These are phyloP conservation scores for Torulaspora microellipsoides DNA, from an alignment of 805 yeast species.

Conservation along the genomic window DNA sequence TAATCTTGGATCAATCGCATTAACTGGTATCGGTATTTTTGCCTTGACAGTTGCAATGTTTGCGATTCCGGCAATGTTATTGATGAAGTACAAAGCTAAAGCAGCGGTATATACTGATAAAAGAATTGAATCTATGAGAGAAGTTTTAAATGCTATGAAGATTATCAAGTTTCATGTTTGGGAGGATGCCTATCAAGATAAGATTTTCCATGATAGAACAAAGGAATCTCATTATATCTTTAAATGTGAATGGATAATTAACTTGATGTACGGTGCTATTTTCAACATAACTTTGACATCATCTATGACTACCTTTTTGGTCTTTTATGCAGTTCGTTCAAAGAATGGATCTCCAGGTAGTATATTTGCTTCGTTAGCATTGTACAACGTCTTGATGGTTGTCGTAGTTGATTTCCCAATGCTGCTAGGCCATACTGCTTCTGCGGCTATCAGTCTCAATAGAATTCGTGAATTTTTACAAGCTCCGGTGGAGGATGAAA, in stretches of 20 bases:
- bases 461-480: conserved; percentile 45
- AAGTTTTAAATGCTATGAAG: conserved; percentile 53
- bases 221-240: conserved; percentile 55
- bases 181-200: conserved; percentile 68
- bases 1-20: conserved; percentile 63
- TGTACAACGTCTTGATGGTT: conserved; percentile 50
- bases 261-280: conserved; percentile 46
- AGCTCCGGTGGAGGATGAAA: conserved; percentile 31
- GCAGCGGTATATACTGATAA: conserved; percentile 56
- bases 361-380: conserved; percentile 59
- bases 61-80: conserved; percentile 42
- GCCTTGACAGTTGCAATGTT: conserved; percentile 40
- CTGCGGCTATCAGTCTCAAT: conserved; percentile 48
- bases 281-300: conserved; percentile 47
- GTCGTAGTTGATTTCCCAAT: conserved; percentile 60
- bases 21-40: conserved; percentile 57
- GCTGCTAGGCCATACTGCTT: conserved; percentile 50
- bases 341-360: conserved; percentile 46
- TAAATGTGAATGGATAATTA: conserved; percentile 56
- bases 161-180: conserved; percentile 78
- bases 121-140: conserved; percentile 55
- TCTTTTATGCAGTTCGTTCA: conserved; percentile 37
- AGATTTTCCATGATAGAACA: conserved; percentile 47
- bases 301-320: conserved; percentile 50
- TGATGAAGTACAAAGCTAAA: conserved; percentile 41